A percentile compares a stretch with the other conserved stretches of the same genome.
These are phyloP conservation scores for Monosporascus sp. DNA, from an alignment of 2,329 filamentous ascomycete species.

Conservation along the genomic window DNA sequence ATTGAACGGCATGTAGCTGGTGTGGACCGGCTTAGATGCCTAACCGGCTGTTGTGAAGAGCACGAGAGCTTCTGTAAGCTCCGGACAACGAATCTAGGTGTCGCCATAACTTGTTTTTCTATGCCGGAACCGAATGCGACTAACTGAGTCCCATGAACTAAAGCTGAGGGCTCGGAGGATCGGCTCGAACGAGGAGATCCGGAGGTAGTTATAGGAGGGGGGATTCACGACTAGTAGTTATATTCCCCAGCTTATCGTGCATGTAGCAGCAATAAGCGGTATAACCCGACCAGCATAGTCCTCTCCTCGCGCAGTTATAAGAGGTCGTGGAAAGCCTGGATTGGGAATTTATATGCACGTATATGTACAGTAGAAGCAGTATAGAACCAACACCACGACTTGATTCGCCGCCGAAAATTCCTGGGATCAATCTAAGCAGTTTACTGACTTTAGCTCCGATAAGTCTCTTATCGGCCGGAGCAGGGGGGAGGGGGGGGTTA, in stretches of 20 bases:
- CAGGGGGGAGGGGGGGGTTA: neutral
- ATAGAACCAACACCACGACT: neutral
- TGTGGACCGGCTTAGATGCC: constrained; percentile 3
- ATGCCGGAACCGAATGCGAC: neutral
- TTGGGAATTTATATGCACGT: neutral
- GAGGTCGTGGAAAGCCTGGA: neutral
- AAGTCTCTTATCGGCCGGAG: neutral
- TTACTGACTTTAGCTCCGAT: neutral
- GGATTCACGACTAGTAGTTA: neutral
- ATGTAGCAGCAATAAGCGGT: too few relatives aligned
- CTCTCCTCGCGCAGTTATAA: neutral
- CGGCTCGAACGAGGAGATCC: neutral
- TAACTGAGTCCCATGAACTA: neutral
- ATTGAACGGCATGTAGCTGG: constrained; percentile 9
- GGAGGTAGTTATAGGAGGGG: neutral
- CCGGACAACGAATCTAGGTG: constrained; percentile 11
- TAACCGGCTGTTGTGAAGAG: constrained; percentile 2
- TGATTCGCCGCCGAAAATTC: neutral
- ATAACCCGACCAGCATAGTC: too few relatives aligned
- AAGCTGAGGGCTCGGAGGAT: neutral
- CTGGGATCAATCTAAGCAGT: neutral
- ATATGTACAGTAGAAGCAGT: neutral
- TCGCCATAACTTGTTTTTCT: constrained; percentile 8
- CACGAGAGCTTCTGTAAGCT: constrained; percentile 8
- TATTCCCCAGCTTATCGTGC: neutral